These are phyloP conservation scores for Torulaspora pretoriensis DNA, from an alignment of 1,139 yeast genomes.

Conservation along the genomic window DNA sequence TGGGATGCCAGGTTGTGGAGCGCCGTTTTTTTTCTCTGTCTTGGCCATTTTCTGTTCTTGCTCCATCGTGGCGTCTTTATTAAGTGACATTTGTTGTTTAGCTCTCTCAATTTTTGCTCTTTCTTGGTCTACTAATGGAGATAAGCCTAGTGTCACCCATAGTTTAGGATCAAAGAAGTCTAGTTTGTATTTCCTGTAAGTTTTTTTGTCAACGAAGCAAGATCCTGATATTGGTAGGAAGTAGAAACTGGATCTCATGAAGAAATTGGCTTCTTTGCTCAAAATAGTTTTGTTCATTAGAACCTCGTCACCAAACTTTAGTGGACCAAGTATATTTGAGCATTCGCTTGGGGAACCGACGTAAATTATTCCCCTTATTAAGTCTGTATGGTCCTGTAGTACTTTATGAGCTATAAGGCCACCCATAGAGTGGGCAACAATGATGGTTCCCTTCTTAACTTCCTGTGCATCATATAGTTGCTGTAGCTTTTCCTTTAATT, in stretches of 20 bases:
- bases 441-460: slow-evolving; percentile 49
- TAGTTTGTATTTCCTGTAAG: slow-evolving; percentile 55
- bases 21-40: slow-evolving; percentile 8
- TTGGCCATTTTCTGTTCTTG: slow-evolving; percentile 13
- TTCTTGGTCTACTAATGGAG: slow-evolving; percentile 61
- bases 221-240: slow-evolving; percentile 74
- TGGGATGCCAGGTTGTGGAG: slow-evolving; percentile 14
- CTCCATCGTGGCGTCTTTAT: slow-evolving; percentile 1
- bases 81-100: background rate
- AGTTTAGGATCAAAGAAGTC: slow-evolving; percentile 77
- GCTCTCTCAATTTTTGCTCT: slow-evolving; percentile 4
- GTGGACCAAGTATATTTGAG: slow-evolving; percentile 80
- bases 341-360: slow-evolving; percentile 85
- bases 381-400: slow-evolving; percentile 59
- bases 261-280: slow-evolving; percentile 76
- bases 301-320: slow-evolving; percentile 76
- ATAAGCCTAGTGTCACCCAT: slow-evolving; percentile 73
- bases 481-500: slow-evolving; percentile 47
- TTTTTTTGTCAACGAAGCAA: slow-evolving; percentile 59
- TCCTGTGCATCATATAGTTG: slow-evolving; percentile 41
- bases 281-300: slow-evolving; percentile 67
- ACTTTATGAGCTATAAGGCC: slow-evolving; percentile 81
- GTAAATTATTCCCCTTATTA: slow-evolving; percentile 70
- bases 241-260: slow-evolving; percentile 79
- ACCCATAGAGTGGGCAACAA: slow-evolving; percentile 92